Conservation (phyloP, 768 basidiomycete genomes). For the Asterophora parasitica region DNA sequence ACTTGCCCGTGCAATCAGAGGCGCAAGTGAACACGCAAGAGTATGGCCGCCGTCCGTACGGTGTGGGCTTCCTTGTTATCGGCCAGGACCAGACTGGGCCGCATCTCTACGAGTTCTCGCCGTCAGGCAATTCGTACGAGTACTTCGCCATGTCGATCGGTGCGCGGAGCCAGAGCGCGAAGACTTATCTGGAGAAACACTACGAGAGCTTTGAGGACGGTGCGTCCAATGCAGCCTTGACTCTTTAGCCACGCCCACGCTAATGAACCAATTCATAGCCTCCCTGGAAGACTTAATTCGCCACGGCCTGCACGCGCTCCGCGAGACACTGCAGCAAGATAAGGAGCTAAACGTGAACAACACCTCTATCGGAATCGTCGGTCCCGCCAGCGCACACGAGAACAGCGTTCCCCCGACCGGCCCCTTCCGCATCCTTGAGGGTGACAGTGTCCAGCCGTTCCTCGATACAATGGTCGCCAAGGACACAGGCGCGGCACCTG, state of each 20-base stretch:
- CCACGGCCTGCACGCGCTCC: conserved; percentile 91
- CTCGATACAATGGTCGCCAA: conserved; percentile 77
- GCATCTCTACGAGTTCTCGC: conserved; percentile 97
- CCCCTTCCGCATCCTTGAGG: conserved; percentile 85
- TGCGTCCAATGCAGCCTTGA: conserved; percentile 34
- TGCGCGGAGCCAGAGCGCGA: conserved; percentile 95
- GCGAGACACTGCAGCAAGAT: conserved; percentile 97
- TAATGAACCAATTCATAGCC: conserved; percentile 41
- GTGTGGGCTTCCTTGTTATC: conserved; percentile 97
- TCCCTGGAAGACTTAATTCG: conserved; percentile 82
- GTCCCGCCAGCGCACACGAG: conserved; percentile 61
- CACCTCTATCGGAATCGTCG: conserved; percentile 92
- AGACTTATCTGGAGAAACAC: conserved; percentile 96
- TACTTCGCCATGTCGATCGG: conserved; percentile 99
- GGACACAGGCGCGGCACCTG: conserved; percentile 38
- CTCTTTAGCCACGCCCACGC: too few species aligned
- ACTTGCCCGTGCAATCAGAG: conserved; percentile 45
- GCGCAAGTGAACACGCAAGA: conserved; percentile 99
- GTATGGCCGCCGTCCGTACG: conserved; percentile 95
- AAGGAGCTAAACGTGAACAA: conserved; percentile 92
- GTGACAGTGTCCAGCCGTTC: conserved; percentile 68
- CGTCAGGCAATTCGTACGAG: conserved; percentile 94
- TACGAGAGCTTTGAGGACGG: conserved; percentile 84
- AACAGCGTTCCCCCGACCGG: conserved; percentile 45
- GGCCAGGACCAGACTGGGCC: conserved; percentile 96